phyloP scores from a whole-genome alignment of 495 filamentous ascomycete species.

The Podospora comata region DNA sequence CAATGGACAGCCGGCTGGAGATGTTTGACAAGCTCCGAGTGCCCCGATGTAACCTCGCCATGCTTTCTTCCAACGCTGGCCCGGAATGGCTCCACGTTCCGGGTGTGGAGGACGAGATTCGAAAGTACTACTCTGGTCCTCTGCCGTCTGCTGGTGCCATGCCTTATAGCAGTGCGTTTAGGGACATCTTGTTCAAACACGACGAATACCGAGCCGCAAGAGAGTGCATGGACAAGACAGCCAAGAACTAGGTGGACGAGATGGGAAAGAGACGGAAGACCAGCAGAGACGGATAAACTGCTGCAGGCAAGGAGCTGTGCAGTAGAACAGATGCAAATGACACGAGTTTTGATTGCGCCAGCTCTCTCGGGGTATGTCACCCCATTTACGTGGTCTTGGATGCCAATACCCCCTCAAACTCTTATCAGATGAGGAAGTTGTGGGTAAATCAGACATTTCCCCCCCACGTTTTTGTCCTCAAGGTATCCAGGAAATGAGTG shows the following conservation, averaged over 20 bases:
- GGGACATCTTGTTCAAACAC: conserved; percentile 32
- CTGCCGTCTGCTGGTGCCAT: conserved; percentile 21
- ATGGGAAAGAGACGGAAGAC: not conserved
- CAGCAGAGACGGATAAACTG: not conserved
- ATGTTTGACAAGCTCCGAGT: conserved; percentile 31
- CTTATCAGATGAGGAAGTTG: not conserved
- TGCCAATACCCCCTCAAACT: no score
- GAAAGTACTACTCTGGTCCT: conserved; percentile 30
- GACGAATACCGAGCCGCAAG: conserved; percentile 26
- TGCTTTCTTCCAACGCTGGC: conserved; percentile 33
- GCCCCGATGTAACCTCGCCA: conserved; percentile 33
- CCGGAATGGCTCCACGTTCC: conserved; percentile 24
- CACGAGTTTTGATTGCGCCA: not conserved
- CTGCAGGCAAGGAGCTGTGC: not conserved
- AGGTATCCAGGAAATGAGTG: not conserved
- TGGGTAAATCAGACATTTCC: not conserved
- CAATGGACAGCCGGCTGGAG: conserved; percentile 16
- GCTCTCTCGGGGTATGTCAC: not conserved
- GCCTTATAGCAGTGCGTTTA: conserved; percentile 27
- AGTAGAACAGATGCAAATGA: not conserved
- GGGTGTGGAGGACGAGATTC: conserved; percentile 30
- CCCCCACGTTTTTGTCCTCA: not conserved
- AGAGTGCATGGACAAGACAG: conserved; percentile 15
- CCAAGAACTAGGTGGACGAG: not conserved
- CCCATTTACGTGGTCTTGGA: not conserved